A percentile compares a stretch with the other conserved stretches of the same genome.
These are phyloP conservation scores for Fusarium nematophilum DNA, from an alignment of 2,329 filamentous ascomycete genomes.

Conservation along the genomic window DNA sequence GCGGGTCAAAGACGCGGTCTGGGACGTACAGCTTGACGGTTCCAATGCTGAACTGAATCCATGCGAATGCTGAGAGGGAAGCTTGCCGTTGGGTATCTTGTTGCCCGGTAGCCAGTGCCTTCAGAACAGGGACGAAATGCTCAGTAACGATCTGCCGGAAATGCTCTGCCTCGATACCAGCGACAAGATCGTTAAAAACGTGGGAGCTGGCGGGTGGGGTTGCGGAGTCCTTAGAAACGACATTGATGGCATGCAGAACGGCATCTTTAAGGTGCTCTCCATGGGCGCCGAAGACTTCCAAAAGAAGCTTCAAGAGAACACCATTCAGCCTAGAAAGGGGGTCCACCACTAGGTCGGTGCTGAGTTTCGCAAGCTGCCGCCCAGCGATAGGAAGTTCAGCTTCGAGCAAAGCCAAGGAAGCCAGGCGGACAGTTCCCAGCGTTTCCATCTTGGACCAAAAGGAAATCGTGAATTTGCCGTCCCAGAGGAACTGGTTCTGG, in stretches of 20 bases:
- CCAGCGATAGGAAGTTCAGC: slow-evolving; percentile 72
- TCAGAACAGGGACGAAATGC: slow-evolving; percentile 59
- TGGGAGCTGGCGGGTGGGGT: slow-evolving; percentile 6
- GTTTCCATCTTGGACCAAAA: slow-evolving; percentile 67
- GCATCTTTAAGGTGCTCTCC: slow-evolving; percentile 47
- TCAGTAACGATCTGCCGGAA: slow-evolving; percentile 52
- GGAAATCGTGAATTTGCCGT: slow-evolving; percentile 55
- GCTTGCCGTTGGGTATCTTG: slow-evolving; percentile 32
- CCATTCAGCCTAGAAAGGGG: slow-evolving; percentile 61
- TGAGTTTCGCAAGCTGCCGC: slow-evolving; percentile 63
- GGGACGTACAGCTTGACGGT: slow-evolving; percentile 86
- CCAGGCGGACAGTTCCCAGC: slow-evolving; percentile 65
- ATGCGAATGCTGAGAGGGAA: slow-evolving; percentile 65
- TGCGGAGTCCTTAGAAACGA: slow-evolving; percentile 23
- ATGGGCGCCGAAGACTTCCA: slow-evolving; percentile 55
- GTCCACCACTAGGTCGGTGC: slow-evolving; percentile 61
- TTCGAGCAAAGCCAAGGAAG: slow-evolving; percentile 72
- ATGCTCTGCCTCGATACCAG: slow-evolving; percentile 48
- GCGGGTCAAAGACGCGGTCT: slow-evolving; percentile 86
- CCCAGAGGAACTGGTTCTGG: slow-evolving; percentile 52
- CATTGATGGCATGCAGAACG: slow-evolving; percentile 42
- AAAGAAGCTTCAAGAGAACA: slow-evolving; percentile 60
- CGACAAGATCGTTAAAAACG: slow-evolving; percentile 38
- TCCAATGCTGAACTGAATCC: slow-evolving; percentile 80
- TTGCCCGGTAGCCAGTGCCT: slow-evolving; percentile 53